Percentiles rank a stretch among this genome's conserved stretches.
These are phyloP conservation scores for Nidula niveotomentosa DNA, from an alignment of 1,284 basidiomycete genomes.

Conservation along the genomic window DNA sequence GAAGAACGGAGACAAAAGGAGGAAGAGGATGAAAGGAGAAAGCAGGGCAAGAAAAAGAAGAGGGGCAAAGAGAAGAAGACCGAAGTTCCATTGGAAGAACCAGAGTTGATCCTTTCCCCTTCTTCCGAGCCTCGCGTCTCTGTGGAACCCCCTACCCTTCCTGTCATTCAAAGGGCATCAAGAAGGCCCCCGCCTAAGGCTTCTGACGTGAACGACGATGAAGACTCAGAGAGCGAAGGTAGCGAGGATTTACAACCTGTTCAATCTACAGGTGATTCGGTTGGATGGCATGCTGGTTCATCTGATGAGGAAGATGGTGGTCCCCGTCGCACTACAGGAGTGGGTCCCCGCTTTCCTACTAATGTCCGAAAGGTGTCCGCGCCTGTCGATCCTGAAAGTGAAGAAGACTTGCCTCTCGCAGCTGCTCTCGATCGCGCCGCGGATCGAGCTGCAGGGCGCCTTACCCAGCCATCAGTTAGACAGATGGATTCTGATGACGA, in stretches of 20 bases:
- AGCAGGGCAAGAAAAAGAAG: constrained; percentile 42
- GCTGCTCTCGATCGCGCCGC: constrained; percentile 53
- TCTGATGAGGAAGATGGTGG: constrained; percentile 59
- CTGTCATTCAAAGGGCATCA: constrained; percentile 47
- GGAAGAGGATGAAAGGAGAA: constrained; percentile 40
- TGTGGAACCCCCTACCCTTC: constrained; percentile 53
- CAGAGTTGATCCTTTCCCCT: constrained; percentile 8
- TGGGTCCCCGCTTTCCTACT: constrained; percentile 48
- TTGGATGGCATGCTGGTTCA: constrained; percentile 57
- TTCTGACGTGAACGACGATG: constrained; percentile 49
- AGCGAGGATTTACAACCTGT: constrained; percentile 24
- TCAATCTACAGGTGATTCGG: constrained; percentile 21
- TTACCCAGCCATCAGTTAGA: constrained; percentile 2
- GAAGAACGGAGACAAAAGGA: constrained; percentile 45
- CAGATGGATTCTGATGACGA: constrained; percentile 57
- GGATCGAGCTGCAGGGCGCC: constrained; percentile 35
- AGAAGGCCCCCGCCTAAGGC: constrained; percentile 40
- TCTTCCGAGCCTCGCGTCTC: constrained; percentile 29
- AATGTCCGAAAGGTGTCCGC: constrained; percentile 19
- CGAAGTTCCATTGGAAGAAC: constrained; percentile 10
- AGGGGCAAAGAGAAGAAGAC: constrained; percentile 40
- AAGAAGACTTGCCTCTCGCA: constrained; percentile 76
- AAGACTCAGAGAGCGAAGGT: constrained; percentile 48
- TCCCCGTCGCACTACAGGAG: constrained; percentile 53
- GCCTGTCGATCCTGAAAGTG: constrained; percentile 50